Percentiles rank a stretch among this genome's conserved stretches.
Conservation (phyloP, 129 eudicot species). For the Flaveria brownii region DNA sequence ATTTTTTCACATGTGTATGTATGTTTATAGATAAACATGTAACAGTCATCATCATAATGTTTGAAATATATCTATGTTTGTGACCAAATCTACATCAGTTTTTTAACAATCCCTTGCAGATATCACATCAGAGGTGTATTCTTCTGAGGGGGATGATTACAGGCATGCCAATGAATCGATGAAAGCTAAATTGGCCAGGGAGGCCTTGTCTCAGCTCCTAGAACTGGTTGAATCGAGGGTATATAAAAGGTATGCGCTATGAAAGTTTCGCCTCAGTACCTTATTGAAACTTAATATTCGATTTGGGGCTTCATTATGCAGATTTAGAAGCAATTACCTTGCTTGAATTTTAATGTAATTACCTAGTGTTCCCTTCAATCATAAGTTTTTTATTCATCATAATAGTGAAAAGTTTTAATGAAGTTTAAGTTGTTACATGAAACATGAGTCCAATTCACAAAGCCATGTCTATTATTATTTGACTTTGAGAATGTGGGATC, state of each 20-base stretch:
- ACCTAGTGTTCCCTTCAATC: not conserved
- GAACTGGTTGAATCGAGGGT: constrained; percentile 45
- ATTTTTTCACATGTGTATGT: not conserved
- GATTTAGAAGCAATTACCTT: not conserved
- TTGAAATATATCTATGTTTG: not conserved
- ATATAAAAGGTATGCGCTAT: constrained; percentile 42
- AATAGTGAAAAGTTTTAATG: not conserved
- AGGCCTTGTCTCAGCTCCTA: constrained; percentile 53
- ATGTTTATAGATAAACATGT: not conserved
- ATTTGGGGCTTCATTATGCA: not conserved
- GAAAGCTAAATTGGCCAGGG: constrained; percentile 45
- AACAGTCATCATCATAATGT: not conserved
- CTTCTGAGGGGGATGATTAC: constrained; percentile 32
- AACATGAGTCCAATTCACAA: not conserved
- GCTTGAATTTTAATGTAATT: constrained; percentile 5
- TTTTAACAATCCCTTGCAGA: constrained; percentile 34
- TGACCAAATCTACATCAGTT: not conserved
- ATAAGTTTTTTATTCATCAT: not conserved
- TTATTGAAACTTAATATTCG: not conserved
- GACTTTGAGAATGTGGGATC: constrained; percentile 13
- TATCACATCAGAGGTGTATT: constrained; percentile 39
- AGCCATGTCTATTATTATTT: not conserved
- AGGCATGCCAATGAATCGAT: constrained; percentile 39
- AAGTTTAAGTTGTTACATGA: not conserved
- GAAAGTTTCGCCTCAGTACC: not conserved